These are phyloP conservation scores for Bondarzewia mesenterica DNA, from an alignment of 1,284 basidiomycete species.

Conservation along the genomic window DNA sequence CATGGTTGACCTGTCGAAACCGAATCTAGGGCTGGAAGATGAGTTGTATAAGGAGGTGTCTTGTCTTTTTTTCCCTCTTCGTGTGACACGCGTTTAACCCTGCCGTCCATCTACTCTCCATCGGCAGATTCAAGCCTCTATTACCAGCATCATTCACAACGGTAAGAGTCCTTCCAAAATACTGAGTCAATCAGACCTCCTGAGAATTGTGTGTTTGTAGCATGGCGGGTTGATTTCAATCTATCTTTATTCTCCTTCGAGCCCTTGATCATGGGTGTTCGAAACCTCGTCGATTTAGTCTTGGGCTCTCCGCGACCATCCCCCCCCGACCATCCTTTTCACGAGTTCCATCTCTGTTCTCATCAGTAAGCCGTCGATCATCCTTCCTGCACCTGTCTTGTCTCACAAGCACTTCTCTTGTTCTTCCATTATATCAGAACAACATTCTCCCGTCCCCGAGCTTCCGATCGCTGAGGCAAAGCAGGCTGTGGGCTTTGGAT, in stretches of 20 bases:
- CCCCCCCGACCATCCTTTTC: conserved; percentile 1
- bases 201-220: conserved; percentile 11
- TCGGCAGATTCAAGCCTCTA: conserved; percentile 1
- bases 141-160: conserved; percentile 22
- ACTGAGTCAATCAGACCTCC: too few relatives aligned
- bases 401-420: too few relatives aligned
- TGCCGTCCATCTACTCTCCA: conserved; percentile 25
- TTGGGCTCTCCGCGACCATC: background rate
- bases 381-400: too few relatives aligned
- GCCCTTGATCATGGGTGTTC: conserved; percentile 1
- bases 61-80: background rate
- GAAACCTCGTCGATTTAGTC: conserved; percentile 5
- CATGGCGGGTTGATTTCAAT: conserved; percentile 25
- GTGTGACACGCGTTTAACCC: background rate
- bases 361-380: conserved; percentile 1
- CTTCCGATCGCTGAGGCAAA: conserved; percentile 17
- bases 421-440: too few relatives aligned
- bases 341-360: conserved; percentile 21
- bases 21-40: conserved; percentile 21
- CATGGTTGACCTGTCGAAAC: conserved; percentile 22
- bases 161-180: conserved; percentile 16
- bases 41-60: conserved; percentile 22
- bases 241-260: conserved; percentile 2
- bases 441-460: too few relatives aligned
- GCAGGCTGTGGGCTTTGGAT: conserved; percentile 26